These are phyloP conservation scores for Exsudoporus floridanus DNA, from an alignment of 1,284 basidiomycete genomes.

Conservation along the genomic window DNA sequence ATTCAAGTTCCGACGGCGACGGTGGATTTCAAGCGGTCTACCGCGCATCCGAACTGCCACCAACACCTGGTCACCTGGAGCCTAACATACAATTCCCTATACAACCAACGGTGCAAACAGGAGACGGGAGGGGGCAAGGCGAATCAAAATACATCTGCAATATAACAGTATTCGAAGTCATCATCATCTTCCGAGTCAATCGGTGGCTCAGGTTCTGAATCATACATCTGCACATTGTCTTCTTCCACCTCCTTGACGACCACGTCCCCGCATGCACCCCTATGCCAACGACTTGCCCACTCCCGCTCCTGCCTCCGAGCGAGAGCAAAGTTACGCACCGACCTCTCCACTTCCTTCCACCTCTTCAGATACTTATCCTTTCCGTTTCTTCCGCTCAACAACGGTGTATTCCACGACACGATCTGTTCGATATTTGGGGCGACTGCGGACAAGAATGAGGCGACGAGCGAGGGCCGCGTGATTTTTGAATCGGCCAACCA, in stretches of 20 bases:
- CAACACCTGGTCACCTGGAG: not conserved
- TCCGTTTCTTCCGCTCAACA: slow-evolving; percentile 23
- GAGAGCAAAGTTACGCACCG: slow-evolving; percentile 25
- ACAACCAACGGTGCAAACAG: not conserved
- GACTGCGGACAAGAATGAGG: slow-evolving; percentile 28
- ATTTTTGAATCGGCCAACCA: slow-evolving; percentile 32
- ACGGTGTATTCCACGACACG: slow-evolving; percentile 30
- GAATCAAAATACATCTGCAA: slow-evolving; percentile 4
- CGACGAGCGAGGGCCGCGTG: slow-evolving; percentile 27
- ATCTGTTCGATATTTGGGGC: slow-evolving; percentile 31
- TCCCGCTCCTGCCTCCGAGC: slow-evolving; percentile 25
- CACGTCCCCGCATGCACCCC: not conserved
- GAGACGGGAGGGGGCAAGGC: too few species aligned
- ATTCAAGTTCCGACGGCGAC: too few species aligned
- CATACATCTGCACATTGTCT: slow-evolving; percentile 16
- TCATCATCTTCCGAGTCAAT: slow-evolving; percentile 29
- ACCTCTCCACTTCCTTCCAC: slow-evolving; percentile 29
- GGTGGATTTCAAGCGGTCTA: too few species aligned
- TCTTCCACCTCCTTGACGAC: slow-evolving; percentile 3
- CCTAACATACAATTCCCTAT: not conserved
- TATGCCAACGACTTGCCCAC: slow-evolving; percentile 8
- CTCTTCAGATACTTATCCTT: slow-evolving; percentile 23
- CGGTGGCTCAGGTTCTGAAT: slow-evolving; percentile 27
- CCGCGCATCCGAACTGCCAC: too few species aligned
- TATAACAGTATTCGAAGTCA: slow-evolving; percentile 30